A percentile compares a stretch with the other conserved stretches of the same genome.
phyloP scores from a whole-genome alignment of 2,329 filamentous ascomycete species.

The Penicillium nordicum region DNA sequence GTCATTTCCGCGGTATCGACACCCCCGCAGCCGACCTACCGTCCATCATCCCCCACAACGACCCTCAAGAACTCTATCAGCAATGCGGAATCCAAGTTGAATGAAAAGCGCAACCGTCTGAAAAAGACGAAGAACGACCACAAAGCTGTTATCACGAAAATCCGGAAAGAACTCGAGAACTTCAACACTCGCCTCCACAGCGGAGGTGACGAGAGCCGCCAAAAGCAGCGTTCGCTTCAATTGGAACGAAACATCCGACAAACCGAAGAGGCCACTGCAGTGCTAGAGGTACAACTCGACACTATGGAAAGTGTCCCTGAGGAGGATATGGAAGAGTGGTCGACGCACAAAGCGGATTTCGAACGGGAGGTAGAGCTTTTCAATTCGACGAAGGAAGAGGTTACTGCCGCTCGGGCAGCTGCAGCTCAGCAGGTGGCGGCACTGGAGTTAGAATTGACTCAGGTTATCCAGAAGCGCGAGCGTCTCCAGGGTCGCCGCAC shows the following conservation, averaged over 20 bases:
- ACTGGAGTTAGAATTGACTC: slow-evolving; percentile 52
- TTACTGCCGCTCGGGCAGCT: slow-evolving; percentile 50
- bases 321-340: slow-evolving; percentile 53
- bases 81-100: slow-evolving; percentile 58
- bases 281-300: slow-evolving; percentile 53
- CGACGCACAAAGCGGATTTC: slow-evolving; percentile 52
- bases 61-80: slow-evolving; percentile 64
- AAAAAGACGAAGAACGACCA: slow-evolving; percentile 62
- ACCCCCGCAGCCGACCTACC: slow-evolving; percentile 56
- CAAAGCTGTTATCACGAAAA: slow-evolving; percentile 54
- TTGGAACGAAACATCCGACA: slow-evolving; percentile 61
- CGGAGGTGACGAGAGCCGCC: slow-evolving; percentile 59
- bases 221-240: slow-evolving; percentile 60
- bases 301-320: slow-evolving; percentile 56
- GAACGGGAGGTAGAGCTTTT: slow-evolving; percentile 54
- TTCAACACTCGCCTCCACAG: slow-evolving; percentile 57
- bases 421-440: slow-evolving; percentile 52
- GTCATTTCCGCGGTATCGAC: slow-evolving; percentile 42
- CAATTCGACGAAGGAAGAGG: slow-evolving; percentile 49
- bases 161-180: slow-evolving; percentile 61
- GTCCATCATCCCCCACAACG: slow-evolving; percentile 62
- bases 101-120: slow-evolving; percentile 56
- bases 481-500: slow-evolving; percentile 56
- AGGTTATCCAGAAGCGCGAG: slow-evolving; percentile 56
- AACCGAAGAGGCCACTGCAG: slow-evolving; percentile 59